Evolutionary conservation across 1,284 basidiomycete species (phyloP), one percentile per base, ranked within the genome.

Genomic region (Ceratobasidium theobromae): DNA sequence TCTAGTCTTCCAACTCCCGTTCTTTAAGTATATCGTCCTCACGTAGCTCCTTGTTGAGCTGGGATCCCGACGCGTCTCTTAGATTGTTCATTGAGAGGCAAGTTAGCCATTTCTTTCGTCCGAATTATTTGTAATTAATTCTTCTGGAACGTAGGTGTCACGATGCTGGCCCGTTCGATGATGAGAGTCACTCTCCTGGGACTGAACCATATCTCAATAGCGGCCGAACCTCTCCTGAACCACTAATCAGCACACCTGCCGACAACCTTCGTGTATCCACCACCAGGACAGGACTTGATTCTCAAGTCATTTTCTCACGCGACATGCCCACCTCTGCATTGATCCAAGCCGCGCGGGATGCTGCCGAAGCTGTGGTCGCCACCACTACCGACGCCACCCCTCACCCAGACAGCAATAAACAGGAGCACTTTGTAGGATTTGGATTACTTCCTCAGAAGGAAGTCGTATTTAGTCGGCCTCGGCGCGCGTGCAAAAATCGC

Each of bases 41-140:
- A n/a, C 48, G 55, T 8, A 43, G 49, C 27, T 52, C 48, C 4
- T 32, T 52, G 21, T 38, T 49, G 35, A 27, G 48, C 9, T 64
- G 60, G 60, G 49, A 64, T 18, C 27, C 48, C 9, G 60, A 64
- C 25, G 60, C 60, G 32, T 64, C 60, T 3, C 48, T 64, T 48
- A 64, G 60, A 38, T 38, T 64, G 11, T 64, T 64, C 28, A 33
- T 30, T 23, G 60, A 64, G 12, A 64, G 60, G 60, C 53, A 8
- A 6, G 40, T 8, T 16, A 38, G 16, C 18, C 9, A 11, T 45
- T 21, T 45, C 14, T 25, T 52, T 25, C 49, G 33, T 64, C 28
- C 16, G 27, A 41, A 28, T 21, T 1, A 28, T 27, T 40, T n/a
- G n/a, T 16, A 49, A 14, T 9, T 14, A 21, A 9, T 40, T 16